Base-by-base conservation (phyloP, 768 basidiomycete species). In the Amylocystis lapponica region DNA sequence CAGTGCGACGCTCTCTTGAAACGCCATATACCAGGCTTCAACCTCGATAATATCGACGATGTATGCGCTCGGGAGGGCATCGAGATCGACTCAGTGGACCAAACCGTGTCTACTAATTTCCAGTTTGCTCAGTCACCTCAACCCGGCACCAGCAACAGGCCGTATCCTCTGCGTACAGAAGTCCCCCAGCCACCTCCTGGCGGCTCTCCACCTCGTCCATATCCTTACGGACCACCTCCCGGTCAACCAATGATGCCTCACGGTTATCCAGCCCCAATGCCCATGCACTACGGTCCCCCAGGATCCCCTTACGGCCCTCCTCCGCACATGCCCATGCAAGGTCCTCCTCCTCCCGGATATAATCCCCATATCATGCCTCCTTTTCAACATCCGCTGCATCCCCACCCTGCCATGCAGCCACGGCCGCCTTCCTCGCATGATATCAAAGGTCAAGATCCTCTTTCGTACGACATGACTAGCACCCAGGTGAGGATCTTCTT, bases 1-100 rank as follows among this genome's bases (percentile, higher is more conserved):
- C 84, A 87, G 50, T 90, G 87, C 56, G 78, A 81, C 48, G 81
- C 81, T 14, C 78, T 92, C 34, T 77, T 92, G 55, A 86, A 86
- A 64, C 78, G 77, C 17, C 78, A 78, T 53, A 69, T 81, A 41
- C 80, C 82, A 0, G 77, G 72, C 47, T 91, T 89, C 59, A 70
- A 71, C 33, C 67, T 87, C 41, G 74, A 76, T 1, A 73, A 71
- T 49, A 68, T 91, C 56, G 83, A 90, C 19, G 78, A 79, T 0
- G 64, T 79, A 36, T 70, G 81, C 39, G 70, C 67, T 6, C 69
- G 82, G 37, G 84, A 87, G 49, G 83, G 84, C 42, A 73, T 89
- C 54, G 82, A 85, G 33, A 29, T 66, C 23, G 59, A 66, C 43
- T 31, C 36, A 22, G 40, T 5, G 43, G 53, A 51, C 14, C 27